These are phyloP conservation scores for Betula pendula DNA, from an alignment of 306 rosid genomes.

Conservation along the genomic window DNA sequence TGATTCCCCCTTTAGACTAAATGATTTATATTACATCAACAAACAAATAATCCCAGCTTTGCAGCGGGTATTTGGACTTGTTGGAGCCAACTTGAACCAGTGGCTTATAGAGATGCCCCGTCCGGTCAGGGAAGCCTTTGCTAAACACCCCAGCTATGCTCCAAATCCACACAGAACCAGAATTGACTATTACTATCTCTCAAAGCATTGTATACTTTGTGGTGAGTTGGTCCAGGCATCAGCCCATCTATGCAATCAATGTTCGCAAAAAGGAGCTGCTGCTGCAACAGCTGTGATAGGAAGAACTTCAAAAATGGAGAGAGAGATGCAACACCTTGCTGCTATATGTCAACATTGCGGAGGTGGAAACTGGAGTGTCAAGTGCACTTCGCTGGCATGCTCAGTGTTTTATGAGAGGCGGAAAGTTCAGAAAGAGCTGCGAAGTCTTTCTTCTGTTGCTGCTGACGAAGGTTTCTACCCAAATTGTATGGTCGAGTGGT, in stretches of 20 bases:
- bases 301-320: slow-evolving; percentile 78
- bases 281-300: slow-evolving; percentile 63
- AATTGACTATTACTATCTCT: slow-evolving; percentile 86
- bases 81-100: slow-evolving; percentile 75
- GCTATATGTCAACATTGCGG: slow-evolving; percentile 89
- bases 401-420: slow-evolving; percentile 78
- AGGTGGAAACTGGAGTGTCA: slow-evolving; percentile 72
- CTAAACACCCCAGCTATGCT: slow-evolving; percentile 43
- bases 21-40: slow-evolving; percentile 81
- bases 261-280: slow-evolving; percentile 50
- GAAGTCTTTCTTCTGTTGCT: slow-evolving; percentile 64
- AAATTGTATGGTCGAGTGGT: slow-evolving; percentile 75
- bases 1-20: slow-evolving; percentile 75
- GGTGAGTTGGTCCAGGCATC: slow-evolving; percentile 79
- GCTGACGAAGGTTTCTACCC: slow-evolving; percentile 71
- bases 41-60: slow-evolving; percentile 93
- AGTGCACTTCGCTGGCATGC: slow-evolving; percentile 85
- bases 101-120: slow-evolving; percentile 95
- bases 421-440: slow-evolving; percentile 82
- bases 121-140: slow-evolving; percentile 59
- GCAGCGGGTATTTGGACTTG: slow-evolving; percentile 84
- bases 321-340: slow-evolving; percentile 87
- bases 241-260: slow-evolving; percentile 61
- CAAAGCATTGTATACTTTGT: slow-evolving; percentile 85
- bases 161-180: slow-evolving; percentile 68